Evolutionary conservation across 176 grass and related monocot species (phyloP).

Genomic region (Typha latifolia): DNA sequence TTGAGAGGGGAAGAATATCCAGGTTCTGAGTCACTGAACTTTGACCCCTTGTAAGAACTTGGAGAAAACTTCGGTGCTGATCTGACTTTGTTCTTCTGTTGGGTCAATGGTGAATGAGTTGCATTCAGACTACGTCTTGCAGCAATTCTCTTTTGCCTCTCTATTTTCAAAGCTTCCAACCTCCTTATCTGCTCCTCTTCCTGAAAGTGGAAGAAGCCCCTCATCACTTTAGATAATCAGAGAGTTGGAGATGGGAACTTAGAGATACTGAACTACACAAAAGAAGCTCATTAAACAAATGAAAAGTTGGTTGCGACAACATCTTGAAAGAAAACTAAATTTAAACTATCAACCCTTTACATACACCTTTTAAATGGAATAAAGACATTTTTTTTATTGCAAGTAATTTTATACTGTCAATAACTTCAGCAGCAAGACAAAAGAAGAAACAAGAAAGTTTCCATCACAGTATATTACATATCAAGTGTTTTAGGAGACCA

Average conservation of each 20-base stretch:
- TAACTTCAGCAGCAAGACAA: not conserved
- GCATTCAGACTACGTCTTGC: slow-evolving; percentile 32
- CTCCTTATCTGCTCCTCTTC: slow-evolving; percentile 80
- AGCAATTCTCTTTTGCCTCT: slow-evolving; percentile 88
- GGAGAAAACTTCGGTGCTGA: slow-evolving; percentile 28
- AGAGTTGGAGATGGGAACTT: not conserved
- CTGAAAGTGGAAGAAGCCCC: slow-evolving; percentile 33
- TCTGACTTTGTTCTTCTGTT: slow-evolving; percentile 3
- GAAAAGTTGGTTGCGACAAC: not conserved
- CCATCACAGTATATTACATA: not conserved
- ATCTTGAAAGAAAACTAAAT: not conserved
- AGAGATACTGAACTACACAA: not conserved
- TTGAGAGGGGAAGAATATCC: slow-evolving; percentile 13
- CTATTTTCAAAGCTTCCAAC: slow-evolving; percentile 77
- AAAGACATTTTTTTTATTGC: not conserved
- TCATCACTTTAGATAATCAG: not conserved
- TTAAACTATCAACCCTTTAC: not conserved
- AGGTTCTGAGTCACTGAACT: slow-evolving; percentile 32
- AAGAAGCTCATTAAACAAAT: not conserved
- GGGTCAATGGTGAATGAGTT: slow-evolving; percentile 18
- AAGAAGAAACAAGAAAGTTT: not conserved
- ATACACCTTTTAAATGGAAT: not conserved
- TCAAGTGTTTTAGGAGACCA: not conserved
- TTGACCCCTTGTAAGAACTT: slow-evolving; percentile 55
- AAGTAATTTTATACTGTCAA: not conserved